phyloP scores from a whole-genome alignment of 495 filamentous ascomycete species.

The Neurospora tetrasperma region DNA sequence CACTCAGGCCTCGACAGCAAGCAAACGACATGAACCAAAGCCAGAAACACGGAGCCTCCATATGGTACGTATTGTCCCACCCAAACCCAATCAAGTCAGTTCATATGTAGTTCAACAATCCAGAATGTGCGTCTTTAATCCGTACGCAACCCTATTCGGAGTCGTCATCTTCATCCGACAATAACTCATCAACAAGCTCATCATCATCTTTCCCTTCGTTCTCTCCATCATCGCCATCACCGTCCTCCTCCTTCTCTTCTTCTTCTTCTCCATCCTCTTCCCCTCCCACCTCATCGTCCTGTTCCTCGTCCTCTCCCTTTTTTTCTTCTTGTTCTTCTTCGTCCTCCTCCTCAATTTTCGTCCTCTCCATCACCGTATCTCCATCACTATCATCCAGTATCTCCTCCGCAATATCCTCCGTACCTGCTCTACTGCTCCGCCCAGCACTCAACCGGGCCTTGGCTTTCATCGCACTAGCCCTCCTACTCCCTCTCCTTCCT shows the following conservation, averaged over 20 bases:
- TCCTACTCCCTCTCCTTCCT: background rate
- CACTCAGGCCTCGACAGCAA: background rate
- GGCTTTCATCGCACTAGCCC: background rate
- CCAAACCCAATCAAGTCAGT: background rate
- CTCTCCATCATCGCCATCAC: constrained; percentile 8
- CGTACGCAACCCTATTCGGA: background rate
- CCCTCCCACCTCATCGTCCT: constrained; percentile 2
- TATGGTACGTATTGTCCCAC: background rate
- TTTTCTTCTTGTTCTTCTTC: constrained; percentile 9
- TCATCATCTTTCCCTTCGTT: constrained; percentile 15
- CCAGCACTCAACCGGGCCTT: constrained; percentile 5
- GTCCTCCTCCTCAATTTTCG: constrained; percentile 6
- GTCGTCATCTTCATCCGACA: constrained; percentile 29
- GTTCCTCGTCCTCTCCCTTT: background rate
- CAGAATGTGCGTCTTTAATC: background rate
- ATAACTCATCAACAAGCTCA: constrained; percentile 30
- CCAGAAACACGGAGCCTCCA: background rate
- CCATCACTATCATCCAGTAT: constrained; percentile 6
- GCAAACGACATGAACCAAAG: background rate
- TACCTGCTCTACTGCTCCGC: background rate
- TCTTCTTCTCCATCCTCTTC: background rate
- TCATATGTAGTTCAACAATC: background rate
- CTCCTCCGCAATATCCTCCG: constrained; percentile 13
- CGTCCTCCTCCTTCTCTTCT: background rate
- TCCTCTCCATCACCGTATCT: constrained; percentile 10